phyloP scores from a whole-genome alignment of 441 rosid species.

The Eutrema salsugineum region DNA sequence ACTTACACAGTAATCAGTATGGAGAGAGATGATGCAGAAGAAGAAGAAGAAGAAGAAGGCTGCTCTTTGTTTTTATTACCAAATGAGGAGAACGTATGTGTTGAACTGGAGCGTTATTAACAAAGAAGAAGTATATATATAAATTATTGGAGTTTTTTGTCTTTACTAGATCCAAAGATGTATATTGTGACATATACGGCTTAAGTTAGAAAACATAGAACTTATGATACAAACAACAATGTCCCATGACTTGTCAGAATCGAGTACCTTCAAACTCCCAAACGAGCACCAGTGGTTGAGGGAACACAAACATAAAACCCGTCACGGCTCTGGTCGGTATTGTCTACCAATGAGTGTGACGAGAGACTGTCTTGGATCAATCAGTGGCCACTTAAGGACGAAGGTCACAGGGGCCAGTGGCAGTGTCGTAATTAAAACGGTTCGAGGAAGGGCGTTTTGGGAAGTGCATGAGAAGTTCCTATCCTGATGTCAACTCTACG shows the following conservation, averaged over 20 bases:
- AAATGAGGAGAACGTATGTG: constrained; percentile 3
- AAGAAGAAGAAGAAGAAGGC: constrained; percentile 1
- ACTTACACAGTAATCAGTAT: constrained; percentile 14
- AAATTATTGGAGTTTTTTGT: background rate
- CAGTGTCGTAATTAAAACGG: background rate
- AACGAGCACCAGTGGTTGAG: constrained; percentile 27
- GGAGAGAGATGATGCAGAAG: constrained; percentile 1
- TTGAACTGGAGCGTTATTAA: constrained; percentile 1
- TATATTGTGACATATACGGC: constrained; percentile 11
- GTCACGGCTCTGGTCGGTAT: constrained; percentile 28
- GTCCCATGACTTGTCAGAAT: constrained; percentile 32
- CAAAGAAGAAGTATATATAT: constrained; percentile 14
- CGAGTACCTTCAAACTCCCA: constrained; percentile 15
- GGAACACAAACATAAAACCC: constrained; percentile 29
- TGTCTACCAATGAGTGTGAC: constrained; percentile 32
- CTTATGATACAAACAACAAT: constrained; percentile 29
- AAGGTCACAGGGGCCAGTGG: constrained; percentile 22
- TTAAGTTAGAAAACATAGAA: constrained; percentile 3
- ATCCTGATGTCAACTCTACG: constrained; percentile 37
- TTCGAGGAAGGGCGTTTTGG: constrained; percentile 5
- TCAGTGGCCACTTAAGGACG: constrained; percentile 26
- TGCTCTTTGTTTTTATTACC: constrained; percentile 21
- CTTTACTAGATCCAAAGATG: constrained; percentile 15
- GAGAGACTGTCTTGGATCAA: constrained; percentile 29
- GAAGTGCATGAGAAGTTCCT: constrained; percentile 8